Conservation (phyloP, 345 rosid species). For the Populus deltoides region DNA sequence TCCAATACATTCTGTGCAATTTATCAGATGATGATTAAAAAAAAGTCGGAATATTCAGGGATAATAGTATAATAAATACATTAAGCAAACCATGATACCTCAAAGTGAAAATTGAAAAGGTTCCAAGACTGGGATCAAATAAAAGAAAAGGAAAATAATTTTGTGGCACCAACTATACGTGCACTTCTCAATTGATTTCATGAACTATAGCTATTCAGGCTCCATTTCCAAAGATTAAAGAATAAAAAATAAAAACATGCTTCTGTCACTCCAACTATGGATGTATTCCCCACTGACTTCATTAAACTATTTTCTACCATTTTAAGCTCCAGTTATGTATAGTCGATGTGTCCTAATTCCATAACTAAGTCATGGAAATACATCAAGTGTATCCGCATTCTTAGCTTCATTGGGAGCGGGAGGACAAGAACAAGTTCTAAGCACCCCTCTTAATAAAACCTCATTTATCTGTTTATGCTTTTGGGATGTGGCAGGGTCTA, state of each 20-base stretch:
- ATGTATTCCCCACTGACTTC: background rate
- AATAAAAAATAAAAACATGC: too few relatives aligned
- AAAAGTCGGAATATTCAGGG: conserved; percentile 9
- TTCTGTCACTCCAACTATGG: too few relatives aligned
- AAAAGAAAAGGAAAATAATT: background rate
- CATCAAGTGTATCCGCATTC: background rate
- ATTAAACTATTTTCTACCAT: background rate
- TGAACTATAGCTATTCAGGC: background rate
- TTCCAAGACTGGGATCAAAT: background rate
- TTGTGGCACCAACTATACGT: background rate
- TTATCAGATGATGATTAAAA: conserved; percentile 19
- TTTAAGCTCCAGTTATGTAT: too few relatives aligned
- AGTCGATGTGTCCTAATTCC: background rate
- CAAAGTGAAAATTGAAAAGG: background rate
- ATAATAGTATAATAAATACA: background rate
- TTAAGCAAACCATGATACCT: background rate
- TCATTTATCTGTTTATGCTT: too few relatives aligned
- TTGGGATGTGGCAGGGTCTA: too few relatives aligned
- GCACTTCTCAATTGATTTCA: background rate
- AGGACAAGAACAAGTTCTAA: too few relatives aligned
- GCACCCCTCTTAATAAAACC: too few relatives aligned
- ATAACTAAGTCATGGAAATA: background rate
- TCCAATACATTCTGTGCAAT: conserved; percentile 72
- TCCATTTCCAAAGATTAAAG: background rate
- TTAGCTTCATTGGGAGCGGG: too few relatives aligned